Percentiles rank a stretch among this genome's conserved stretches.
phyloP scores from a whole-genome alignment of 306 rosid genomes.

The Amphicarpaea edgeworthii region DNA sequence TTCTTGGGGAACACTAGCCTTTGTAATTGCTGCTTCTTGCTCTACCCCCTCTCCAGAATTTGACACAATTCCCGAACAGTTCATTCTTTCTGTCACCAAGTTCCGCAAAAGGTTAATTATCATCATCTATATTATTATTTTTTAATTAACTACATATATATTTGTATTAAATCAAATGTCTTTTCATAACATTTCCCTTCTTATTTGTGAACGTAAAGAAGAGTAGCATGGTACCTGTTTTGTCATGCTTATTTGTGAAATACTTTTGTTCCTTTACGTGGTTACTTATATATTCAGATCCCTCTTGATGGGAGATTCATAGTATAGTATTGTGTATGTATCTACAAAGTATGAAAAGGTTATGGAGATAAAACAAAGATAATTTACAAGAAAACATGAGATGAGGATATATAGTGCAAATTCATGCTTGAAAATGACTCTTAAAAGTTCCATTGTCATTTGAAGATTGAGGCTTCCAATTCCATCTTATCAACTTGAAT shows the following conservation, averaged over 20 bases:
- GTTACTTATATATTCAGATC: too few species aligned
- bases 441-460: not conserved
- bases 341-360: too few species aligned
- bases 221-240: not conserved
- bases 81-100: conserved; percentile 59
- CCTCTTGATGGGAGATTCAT: too few species aligned
- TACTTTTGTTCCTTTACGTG: not conserved
- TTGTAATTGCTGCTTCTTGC: conserved; percentile 36
- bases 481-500: not conserved
- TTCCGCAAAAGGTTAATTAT: conserved; percentile 71
- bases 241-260: not conserved
- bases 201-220: too few species aligned
- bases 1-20: conserved; percentile 29
- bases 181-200: too few species aligned
- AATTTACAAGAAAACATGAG: too few species aligned
- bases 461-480: not conserved
- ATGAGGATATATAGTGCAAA: not conserved
- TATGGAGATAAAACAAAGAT: too few species aligned
- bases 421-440: not conserved
- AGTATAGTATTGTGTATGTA: too few species aligned
- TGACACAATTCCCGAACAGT: conserved; percentile 52
- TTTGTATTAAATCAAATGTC: too few species aligned
- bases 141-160: too few species aligned
- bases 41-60: conserved; percentile 60
- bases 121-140: too few species aligned